A percentile compares a stretch with the other conserved stretches of the same genome.
Conservation (phyloP, 2,329 filamentous ascomycete species). For the Fusarium sp. region DNA sequence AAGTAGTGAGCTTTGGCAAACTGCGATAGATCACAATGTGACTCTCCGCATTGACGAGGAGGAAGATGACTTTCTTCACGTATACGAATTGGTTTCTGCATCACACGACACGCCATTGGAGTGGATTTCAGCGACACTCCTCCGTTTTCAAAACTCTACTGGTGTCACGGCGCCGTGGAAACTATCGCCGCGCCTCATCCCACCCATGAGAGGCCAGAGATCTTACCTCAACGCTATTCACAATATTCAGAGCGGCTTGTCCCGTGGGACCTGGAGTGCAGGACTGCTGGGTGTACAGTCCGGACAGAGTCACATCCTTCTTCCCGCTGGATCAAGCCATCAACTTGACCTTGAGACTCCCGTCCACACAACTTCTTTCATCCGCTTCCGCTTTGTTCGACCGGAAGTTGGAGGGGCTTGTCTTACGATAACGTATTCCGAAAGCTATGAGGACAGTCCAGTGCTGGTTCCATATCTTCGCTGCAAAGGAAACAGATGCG, state of each 20-base stretch:
- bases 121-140: neutral
- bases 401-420: neutral
- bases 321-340: neutral
- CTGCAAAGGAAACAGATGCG: neutral
- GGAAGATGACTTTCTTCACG: slow-evolving; percentile 1
- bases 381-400: neutral
- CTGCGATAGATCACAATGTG: neutral
- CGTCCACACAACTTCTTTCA: neutral
- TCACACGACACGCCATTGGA: fast-evolving
- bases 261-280: neutral
- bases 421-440: neutral
- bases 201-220: neutral
- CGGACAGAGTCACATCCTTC: neutral
- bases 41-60: neutral
- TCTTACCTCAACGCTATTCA: neutral
- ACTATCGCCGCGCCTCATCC: neutral
- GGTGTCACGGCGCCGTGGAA: neutral
- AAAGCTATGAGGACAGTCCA: neutral
- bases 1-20: neutral
- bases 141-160: neutral
- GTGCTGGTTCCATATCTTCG: neutral
- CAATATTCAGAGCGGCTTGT: neutral
- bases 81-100: neutral
- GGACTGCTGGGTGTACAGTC: neutral
- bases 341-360: neutral